Evolutionary conservation across 352 stramenopile species (phyloP).

Genomic region (Globisporangium paroecandrum): DNA sequence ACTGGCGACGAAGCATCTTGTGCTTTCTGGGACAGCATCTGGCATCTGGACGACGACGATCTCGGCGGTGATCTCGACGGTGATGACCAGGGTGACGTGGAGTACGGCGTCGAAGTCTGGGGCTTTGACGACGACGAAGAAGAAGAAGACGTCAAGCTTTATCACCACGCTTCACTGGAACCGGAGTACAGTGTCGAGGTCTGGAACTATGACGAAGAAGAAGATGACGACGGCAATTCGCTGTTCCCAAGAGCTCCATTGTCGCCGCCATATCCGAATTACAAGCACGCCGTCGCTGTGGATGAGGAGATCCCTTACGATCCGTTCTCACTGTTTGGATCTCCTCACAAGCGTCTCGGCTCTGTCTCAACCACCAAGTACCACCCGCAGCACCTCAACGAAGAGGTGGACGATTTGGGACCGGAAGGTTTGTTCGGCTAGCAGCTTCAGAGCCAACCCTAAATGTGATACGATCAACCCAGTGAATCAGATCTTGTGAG

Average conservation of each 20-base stretch:
- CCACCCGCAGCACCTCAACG: neutral
- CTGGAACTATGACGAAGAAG: conserved; percentile 4
- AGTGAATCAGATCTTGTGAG: neutral
- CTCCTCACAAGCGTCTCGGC: neutral
- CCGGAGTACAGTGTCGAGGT: conserved; percentile 10
- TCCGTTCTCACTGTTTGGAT: conserved; percentile 17
- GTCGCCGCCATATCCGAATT: neutral
- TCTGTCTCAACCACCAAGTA: neutral
- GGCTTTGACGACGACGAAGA: neutral
- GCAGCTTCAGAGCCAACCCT: neutral
- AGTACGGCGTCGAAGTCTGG: conserved; percentile 7
- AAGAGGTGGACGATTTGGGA: neutral
- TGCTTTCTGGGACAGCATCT: conserved; percentile 20
- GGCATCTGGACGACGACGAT: conserved; percentile 6
- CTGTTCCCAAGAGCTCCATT: neutral
- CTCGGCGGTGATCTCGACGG: neutral
- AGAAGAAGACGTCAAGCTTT: neutral
- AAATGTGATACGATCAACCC: neutral
- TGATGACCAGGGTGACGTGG: neutral
- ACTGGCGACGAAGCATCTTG: conserved; percentile 11
- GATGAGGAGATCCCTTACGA: neutral
- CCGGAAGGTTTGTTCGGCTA: conserved; percentile 2
- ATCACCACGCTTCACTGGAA: neutral
- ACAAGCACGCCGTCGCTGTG: neutral
- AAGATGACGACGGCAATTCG: neutral